phyloP scores from a whole-genome alignment of 352 stramenopile species.

The Phytopythium cucurbitacearum region DNA sequence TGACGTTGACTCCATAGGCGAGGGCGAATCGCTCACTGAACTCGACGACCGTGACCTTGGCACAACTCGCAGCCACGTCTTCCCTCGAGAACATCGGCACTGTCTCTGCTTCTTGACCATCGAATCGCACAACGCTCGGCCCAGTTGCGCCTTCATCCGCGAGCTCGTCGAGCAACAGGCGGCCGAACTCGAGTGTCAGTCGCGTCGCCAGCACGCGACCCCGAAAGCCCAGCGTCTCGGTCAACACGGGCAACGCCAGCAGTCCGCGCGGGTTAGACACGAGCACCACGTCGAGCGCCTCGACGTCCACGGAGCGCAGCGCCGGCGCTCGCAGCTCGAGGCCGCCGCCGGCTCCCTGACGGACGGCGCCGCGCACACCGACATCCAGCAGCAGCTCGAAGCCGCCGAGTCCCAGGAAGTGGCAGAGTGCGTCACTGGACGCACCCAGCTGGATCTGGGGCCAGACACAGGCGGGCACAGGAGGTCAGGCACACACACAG shows the following conservation, averaged over 20 bases:
- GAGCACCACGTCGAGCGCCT: constrained; percentile 64
- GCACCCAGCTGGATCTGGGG: constrained; percentile 69
- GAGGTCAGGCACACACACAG: too few relatives aligned
- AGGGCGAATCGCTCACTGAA: constrained; percentile 53
- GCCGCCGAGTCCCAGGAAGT: constrained; percentile 77
- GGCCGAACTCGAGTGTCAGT: constrained; percentile 62
- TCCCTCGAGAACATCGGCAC: constrained; percentile 31
- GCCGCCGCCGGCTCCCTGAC: constrained; percentile 1
- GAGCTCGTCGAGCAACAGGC: constrained; percentile 68
- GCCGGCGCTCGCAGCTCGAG: constrained; percentile 31
- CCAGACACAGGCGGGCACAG: too few relatives aligned
- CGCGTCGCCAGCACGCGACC: constrained; percentile 70
- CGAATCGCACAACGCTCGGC: constrained; percentile 8
- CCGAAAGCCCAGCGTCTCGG: constrained; percentile 67
- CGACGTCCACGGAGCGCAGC: constrained; percentile 46
- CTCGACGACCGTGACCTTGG: constrained; percentile 50
- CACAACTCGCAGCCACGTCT: constrained; percentile 42
- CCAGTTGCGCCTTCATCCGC: constrained; percentile 9
- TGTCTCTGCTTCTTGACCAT: constrained; percentile 2
- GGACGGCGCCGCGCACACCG: constrained; percentile 28
- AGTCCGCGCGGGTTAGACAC: constrained; percentile 71
- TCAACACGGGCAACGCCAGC: constrained; percentile 73
- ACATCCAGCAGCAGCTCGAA: constrained; percentile 83
- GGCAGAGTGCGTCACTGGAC: constrained; percentile 65
- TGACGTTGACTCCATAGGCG: constrained; percentile 67